Conservation (phyloP, 2,329 filamentous ascomycete species). For the Fonsecaea monophora region DNA sequence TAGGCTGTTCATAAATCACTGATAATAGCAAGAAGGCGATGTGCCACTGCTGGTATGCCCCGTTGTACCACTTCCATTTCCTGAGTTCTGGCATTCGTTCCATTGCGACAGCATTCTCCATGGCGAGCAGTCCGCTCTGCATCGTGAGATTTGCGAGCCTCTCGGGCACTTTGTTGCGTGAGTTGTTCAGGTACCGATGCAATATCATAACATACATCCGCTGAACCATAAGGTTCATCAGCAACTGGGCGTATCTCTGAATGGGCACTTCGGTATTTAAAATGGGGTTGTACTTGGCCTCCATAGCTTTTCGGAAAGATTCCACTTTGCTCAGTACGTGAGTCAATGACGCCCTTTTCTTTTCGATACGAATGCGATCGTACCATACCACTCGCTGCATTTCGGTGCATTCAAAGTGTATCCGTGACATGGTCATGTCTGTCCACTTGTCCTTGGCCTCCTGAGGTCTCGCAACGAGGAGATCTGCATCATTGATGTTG, state of each 20-base stretch:
- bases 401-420: constrained; percentile 75
- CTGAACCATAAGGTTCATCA: constrained; percentile 69
- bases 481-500: constrained; percentile 71
- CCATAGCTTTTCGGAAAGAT: constrained; percentile 69
- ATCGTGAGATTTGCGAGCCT: constrained; percentile 69
- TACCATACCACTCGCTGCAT: constrained; percentile 74
- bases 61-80: constrained; percentile 73
- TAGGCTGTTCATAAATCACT: constrained; percentile 68
- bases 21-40: constrained; percentile 71
- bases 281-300: constrained; percentile 69
- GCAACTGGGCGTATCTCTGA: constrained; percentile 67
- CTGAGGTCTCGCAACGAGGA: constrained; percentile 55
- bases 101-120: constrained; percentile 63
- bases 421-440: constrained; percentile 69
- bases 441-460: constrained; percentile 64
- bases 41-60: constrained; percentile 76
- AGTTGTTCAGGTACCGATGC: constrained; percentile 68
- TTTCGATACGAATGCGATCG: constrained; percentile 71
- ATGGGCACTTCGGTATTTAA: constrained; percentile 66
- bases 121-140: constrained; percentile 61
- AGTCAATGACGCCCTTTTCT: constrained; percentile 66
- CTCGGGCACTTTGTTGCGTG: constrained; percentile 49
- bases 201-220: constrained; percentile 71
- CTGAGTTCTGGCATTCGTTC: constrained; percentile 61
- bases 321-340: constrained; percentile 72